Base-by-base conservation (phyloP, 163 green algal genomes). In the Scenedesmus sp. region DNA sequence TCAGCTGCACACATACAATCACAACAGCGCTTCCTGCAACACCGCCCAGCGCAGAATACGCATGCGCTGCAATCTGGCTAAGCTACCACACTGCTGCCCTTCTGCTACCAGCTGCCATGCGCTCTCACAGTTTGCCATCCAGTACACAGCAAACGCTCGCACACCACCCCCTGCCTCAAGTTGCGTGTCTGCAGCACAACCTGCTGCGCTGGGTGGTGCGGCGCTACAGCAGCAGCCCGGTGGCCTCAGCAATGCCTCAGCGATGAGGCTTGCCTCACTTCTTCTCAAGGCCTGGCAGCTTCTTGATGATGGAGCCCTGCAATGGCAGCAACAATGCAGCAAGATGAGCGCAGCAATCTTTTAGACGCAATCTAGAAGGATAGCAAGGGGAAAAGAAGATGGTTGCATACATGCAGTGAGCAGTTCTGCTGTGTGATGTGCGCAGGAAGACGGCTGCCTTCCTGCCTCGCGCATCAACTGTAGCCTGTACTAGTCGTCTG, bases 241-340 rank as follows among this genome's bases (percentile, higher is more conserved):
- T 12, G 62, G 62, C 12, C 62, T 20, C 62, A 26, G 20, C n/a
- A 34, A 26, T 26, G 23, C 73, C 10, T 12, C 10, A 56, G 46
- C 77, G 15, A 6, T 67, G 1, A 86, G 54, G 34, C 34, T 46
- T 46, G 34, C 23, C 18, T 90, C 70, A 92, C 79, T 92, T 92
- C 62, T 91, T 88, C 12, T 92, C 88, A 16, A 92, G 79, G 16
- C 88, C 88, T 20, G 89, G 89, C 81, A 92, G 89, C 89, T 92
- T 92, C 64, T 81, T 92, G 46, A 84, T 81, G 26, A 92, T 92
- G 3, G 59, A 86, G 66, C 64, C 55, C 79, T 91, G 76, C 60
- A 77, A 15, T 2, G 7, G 56, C 26, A 15, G 9, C 26, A 59
- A 62, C 13, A 16, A 23, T 34, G 55, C 55, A 67, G 54, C 81